A percentile compares a stretch with the other conserved stretches of the same genome.
Conservation (phyloP, 2,329 filamentous ascomycete species). For the Ceratocystis harringtonii region DNA sequence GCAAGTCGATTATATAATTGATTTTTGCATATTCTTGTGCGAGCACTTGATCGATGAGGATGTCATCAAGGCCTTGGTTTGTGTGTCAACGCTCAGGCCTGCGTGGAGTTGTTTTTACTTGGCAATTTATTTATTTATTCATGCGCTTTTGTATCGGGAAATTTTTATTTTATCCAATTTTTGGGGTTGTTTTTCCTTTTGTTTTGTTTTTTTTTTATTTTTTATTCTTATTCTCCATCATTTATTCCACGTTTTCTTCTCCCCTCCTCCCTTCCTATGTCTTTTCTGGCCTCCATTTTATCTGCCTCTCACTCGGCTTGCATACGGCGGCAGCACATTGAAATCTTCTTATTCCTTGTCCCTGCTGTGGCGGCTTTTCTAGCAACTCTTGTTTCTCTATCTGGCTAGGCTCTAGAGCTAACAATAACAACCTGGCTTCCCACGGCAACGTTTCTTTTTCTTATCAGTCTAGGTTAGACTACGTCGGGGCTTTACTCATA, state of each 20-base stretch:
- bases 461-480: not conserved
- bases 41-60: not conserved
- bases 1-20: not conserved
- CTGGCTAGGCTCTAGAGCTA: too few species aligned
- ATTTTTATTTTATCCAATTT: not conserved
- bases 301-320: too few species aligned
- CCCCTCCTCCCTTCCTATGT: too few species aligned
- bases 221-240: not conserved
- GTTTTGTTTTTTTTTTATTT: not conserved
- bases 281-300: too few species aligned
- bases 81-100: constrained; percentile 1
- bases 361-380: too few species aligned
- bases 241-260: too few species aligned
- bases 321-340: too few species aligned
- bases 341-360: too few species aligned
- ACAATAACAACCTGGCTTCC: not conserved
- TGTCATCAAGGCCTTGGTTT: constrained; percentile 2
- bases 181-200: not conserved
- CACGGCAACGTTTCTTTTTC: not conserved
- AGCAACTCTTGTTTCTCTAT: too few species aligned
- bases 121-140: not conserved
- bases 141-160: not conserved
- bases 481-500: not conserved
- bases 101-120: not conserved
- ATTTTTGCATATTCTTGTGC: not conserved